Percentiles rank a stretch among this genome's conserved stretches.
Evolutionary conservation across 129 eudicot species (phyloP).

Genomic region (Pseudognaphalium luteoalbum): DNA sequence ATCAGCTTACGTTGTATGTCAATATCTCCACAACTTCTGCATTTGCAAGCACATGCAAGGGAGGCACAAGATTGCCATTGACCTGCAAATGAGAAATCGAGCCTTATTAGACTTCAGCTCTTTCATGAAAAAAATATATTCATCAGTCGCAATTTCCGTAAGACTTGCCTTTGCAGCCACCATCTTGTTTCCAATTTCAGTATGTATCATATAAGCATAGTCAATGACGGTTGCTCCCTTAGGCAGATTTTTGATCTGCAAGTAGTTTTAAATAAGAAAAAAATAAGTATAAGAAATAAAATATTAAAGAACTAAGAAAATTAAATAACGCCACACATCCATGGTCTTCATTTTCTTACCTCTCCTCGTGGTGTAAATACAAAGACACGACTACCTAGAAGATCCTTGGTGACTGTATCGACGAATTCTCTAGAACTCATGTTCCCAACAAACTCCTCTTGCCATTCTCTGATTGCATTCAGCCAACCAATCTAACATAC

Average conservation of each 20-base stretch:
- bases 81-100: slow-evolving; percentile 57
- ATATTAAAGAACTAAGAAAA: slow-evolving; percentile 7
- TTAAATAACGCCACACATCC: not conserved
- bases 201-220: slow-evolving; percentile 94
- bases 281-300: not conserved
- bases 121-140: slow-evolving; percentile 12
- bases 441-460: slow-evolving; percentile 94
- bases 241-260: slow-evolving; percentile 87
- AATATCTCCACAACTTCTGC: slow-evolving; percentile 97
- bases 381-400: slow-evolving; percentile 84
- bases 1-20: slow-evolving; percentile 61
- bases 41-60: slow-evolving; percentile 76
- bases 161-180: slow-evolving; percentile 86
- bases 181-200: slow-evolving; percentile 93
- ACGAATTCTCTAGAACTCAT: slow-evolving; percentile 97
- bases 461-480: slow-evolving; percentile 98
- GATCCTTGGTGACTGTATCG: slow-evolving; percentile 86
- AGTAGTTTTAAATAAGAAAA: not conserved
- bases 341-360: slow-evolving; percentile 38
- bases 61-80: slow-evolving; percentile 85
- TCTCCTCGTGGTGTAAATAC: slow-evolving; percentile 97
- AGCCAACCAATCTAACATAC: slow-evolving; percentile 80
- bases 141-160: not conserved
- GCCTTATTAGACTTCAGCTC: slow-evolving; percentile 11
- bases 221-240: slow-evolving; percentile 89